Base-by-base conservation (phyloP, 2,329 filamentous ascomycete species). In the Coniella vitis region DNA sequence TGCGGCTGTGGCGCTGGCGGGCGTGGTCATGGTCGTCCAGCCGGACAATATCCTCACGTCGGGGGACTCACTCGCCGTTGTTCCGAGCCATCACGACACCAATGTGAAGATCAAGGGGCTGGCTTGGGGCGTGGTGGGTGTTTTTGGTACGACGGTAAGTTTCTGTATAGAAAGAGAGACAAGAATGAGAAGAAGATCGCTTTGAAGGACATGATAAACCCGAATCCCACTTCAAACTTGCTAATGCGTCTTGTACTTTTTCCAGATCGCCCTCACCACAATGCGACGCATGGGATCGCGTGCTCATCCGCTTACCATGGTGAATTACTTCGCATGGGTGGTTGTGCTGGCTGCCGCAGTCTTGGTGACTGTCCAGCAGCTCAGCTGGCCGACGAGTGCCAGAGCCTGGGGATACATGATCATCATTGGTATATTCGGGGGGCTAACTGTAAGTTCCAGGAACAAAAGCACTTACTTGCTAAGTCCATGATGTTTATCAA, bases 11-110 rank as follows among this genome's bases (percentile, higher is more conserved):
- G 90, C 89, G 4, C 71, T 95, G 7, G 67, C 81, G 1, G 90
- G 90, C 1, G 88, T 96, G 1, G 71, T 95, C 9, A 72, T 95
- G 47, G 95, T 96, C 56, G 88, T 90, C 0, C 79, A 83, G 17
- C 90, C 89, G 0, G 48, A 48, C 22, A 39, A 17, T 4, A 13
- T 48, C 3, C 42, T 52, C 37, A 35, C 13, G 10, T 29, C 22
- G 17, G 35, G n/a, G 2, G 29, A 45, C 9, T 25, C 34, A 14
- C 0, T 74, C 76, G 0, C 63, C 86, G 9, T 80, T 85, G 29
- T 20, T 14, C 17, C 41, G 17, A 34, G 22, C 34, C 20, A 5
- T 29, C 25, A 22, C 21, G 41, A 46, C 41, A 41, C 16, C 17
- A 21, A 17, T 20, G 25, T 25, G 9, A 45, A 38, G 22, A 8